Evolutionary conservation across 2,329 filamentous ascomycete genomes (phyloP), one percentile per base, ranked within the genome.

Genomic region (Exophiala oligosperma): DNA sequence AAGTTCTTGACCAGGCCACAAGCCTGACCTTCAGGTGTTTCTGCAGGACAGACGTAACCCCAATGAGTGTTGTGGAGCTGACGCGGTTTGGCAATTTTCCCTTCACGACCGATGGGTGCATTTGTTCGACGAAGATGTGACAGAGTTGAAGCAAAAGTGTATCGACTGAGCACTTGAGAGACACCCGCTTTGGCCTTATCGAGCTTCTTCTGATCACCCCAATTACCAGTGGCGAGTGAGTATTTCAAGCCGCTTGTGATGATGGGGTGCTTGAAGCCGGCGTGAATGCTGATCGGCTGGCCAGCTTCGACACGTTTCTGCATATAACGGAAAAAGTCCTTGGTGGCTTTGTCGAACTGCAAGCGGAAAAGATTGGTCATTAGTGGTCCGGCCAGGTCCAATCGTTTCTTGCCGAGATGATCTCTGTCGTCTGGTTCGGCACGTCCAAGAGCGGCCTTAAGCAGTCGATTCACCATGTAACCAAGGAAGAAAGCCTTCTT

Each of bases 171-270:
- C 76, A 99, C 95, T 77, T 99, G 94, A 49, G 93, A 97, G 48
- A 99, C 94, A 81, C 94, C 95, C 48, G 94, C 94, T 64, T 95
- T 97, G 1, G 92, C 91, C 67, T 89, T 93, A 68, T 90, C 90
- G 21, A 94, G 92, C 80, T 97, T 99, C 83, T 97, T 99, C 79
- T 99, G 94, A 66, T 99, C 94, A 70, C 94, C 95, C 95, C 94
- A 99, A 76, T 99, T 99, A 66, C 94, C 94, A 12, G 94, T 99
- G 26, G 94, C 93, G 62, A 99, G 81, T 52, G 94, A 97, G 76
- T 99, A 99, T 72, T 97, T 96, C 65, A 99, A 78, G 50, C 93
- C 94, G 71, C 94, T 95, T 21, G 92, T 96, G 66, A 99, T 82
- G 21, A 94, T 96, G 62, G 87, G 89, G 23, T 89, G 87, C 78